A percentile compares a stretch with the other conserved stretches of the same genome.
Conservation (phyloP, 2,329 filamentous ascomycete species). For the Fusarium ambrosium region DNA sequence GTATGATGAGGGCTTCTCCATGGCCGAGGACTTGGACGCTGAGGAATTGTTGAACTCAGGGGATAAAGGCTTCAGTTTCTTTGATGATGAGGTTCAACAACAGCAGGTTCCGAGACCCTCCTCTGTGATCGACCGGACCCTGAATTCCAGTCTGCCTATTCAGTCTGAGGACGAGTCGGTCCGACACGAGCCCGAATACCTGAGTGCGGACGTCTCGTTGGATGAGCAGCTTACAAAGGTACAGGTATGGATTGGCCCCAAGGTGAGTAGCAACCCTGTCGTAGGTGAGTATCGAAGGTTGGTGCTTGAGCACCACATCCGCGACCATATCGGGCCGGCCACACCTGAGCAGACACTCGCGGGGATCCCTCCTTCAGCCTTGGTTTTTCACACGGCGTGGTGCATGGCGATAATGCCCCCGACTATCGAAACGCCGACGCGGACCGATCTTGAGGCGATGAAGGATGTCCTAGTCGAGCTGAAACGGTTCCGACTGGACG, state of each 20-base stretch:
- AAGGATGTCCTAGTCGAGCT: conserved; percentile 59
- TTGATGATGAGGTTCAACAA: conserved; percentile 46
- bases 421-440: conserved; percentile 46
- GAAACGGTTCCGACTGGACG: conserved; percentile 54
- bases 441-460: conserved; percentile 54
- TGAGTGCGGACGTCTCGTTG: conserved; percentile 44
- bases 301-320: conserved; percentile 54
- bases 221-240: conserved; percentile 44
- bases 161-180: conserved; percentile 5
- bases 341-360: conserved; percentile 64
- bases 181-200: conserved; percentile 39
- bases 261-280: conserved; percentile 52
- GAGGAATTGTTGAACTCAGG: conserved; percentile 58
- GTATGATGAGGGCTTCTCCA: conserved; percentile 52
- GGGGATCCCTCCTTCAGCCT: conserved; percentile 61
- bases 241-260: conserved; percentile 63
- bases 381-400: conserved; percentile 67
- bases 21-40: conserved; percentile 55
- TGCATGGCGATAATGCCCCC: conserved; percentile 60
- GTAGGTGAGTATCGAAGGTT: conserved; percentile 64
- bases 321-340: conserved; percentile 58
- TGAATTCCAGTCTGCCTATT: conserved; percentile 15
- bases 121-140: conserved; percentile 1
- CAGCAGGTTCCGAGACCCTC: conserved; percentile 17
- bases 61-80: conserved; percentile 61